Conservation (phyloP, 1,284 basidiomycete species). For the Cryptococcus sp. region DNA sequence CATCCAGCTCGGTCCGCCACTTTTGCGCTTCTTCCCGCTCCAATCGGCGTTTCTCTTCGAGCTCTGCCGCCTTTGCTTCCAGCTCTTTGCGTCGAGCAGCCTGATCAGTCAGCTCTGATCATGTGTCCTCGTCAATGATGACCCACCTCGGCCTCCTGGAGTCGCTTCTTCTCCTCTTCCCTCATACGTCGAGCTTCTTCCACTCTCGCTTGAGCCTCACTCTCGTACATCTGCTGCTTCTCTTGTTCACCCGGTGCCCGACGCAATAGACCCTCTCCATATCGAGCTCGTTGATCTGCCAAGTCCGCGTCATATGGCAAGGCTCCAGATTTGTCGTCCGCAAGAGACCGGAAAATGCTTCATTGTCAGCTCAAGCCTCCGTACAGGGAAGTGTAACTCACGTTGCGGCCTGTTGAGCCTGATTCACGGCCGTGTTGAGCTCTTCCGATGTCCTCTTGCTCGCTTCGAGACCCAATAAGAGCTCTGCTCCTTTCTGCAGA, state of each 20-base stretch:
- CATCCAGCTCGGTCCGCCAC: slow-evolving; percentile 47
- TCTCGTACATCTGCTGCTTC: slow-evolving; percentile 68
- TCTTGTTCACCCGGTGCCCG: slow-evolving; percentile 70
- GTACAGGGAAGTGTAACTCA: slow-evolving; percentile 42
- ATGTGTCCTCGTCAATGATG: not conserved
- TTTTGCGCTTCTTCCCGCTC: slow-evolving; percentile 69
- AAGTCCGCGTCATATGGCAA: slow-evolving; percentile 82
- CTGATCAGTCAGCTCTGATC: slow-evolving; percentile 4
- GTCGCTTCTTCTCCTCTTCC: slow-evolving; percentile 43
- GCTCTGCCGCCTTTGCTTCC: slow-evolving; percentile 60
- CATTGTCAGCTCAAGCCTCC: slow-evolving; percentile 2
- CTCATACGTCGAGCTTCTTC: slow-evolving; percentile 58
- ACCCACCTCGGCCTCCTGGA: slow-evolving; percentile 42
- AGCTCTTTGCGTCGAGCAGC: slow-evolving; percentile 34
- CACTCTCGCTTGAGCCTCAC: slow-evolving; percentile 63
- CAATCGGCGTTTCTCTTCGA: slow-evolving; percentile 65
- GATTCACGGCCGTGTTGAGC: slow-evolving; percentile 66
- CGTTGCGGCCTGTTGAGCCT: slow-evolving; percentile 84
- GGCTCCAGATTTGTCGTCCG: slow-evolving; percentile 60
- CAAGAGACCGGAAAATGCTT: slow-evolving; percentile 76
- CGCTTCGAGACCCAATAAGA: slow-evolving; percentile 67
- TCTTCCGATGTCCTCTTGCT: slow-evolving; percentile 73
- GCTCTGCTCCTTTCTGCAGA: slow-evolving; percentile 85
- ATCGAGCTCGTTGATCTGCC: slow-evolving; percentile 79
- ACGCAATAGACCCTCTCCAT: slow-evolving; percentile 75